Evolutionary conservation across 1,284 basidiomycete species (phyloP), one percentile per base, ranked within the genome.

Genomic region (Cutaneotrichosporon mucoides): DNA sequence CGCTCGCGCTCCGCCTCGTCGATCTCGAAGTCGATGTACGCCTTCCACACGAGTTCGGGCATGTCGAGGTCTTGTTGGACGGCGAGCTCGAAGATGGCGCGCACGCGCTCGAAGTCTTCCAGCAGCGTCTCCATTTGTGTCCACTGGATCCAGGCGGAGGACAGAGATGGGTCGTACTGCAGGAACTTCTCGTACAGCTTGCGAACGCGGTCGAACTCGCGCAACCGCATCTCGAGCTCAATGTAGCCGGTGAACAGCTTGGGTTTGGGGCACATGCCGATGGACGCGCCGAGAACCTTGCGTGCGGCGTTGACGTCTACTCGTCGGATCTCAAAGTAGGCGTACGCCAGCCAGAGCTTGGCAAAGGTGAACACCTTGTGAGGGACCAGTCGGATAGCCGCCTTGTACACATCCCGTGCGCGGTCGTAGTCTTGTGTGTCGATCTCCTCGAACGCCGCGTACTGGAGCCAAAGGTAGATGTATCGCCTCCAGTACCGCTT

Each of bases 321-420:
- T 49, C 86, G 85, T 34, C 96, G 85, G 13, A 98, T 82, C 76
- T 99, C 95, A 70, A 98, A 99, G 62, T 88, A 86, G 1, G 95
- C 92, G 68, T 89, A 96, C 79, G 89, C 83, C 50, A 89, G 78
- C 92, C 92, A 96, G 11, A 95, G 79, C 78, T 99, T 99, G 11
- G 95, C 92, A 68, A 99, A 99, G 0, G 96, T 98, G 76, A 99
- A 99, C 57, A 87, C 84, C 71, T 93, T 93, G 78, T 99, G 96
- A 0, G 96, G 95, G 1, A 98, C 87, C 33, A 98, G 85, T 60
- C 84, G 85, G 61, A 96, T 79, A 4, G 89, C 92, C 0, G 92
- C 93, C 76, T 92, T 88, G 80, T 95, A 98, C 37, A 99, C 88
- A 70, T 98, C 90, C 53, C 93, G 84, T 13, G 90, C 83, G 6